Conservation (phyloP, 257 asterid genomes). For the Scutellaria galericulata region DNA sequence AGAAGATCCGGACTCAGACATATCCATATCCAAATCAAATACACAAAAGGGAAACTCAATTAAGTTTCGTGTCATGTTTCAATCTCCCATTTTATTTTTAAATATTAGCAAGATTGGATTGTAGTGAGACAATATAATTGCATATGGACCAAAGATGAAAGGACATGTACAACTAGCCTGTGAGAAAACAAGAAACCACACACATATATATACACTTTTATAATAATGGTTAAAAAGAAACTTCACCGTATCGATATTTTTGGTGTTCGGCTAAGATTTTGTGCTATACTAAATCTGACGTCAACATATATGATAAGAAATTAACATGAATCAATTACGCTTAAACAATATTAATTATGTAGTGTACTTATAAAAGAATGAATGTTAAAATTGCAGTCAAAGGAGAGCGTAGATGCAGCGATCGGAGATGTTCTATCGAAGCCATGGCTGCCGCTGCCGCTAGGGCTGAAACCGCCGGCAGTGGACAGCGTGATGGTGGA, state of each 20-base stretch:
- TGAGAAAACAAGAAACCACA: neutral
- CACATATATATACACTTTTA: too few species aligned
- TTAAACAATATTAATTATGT: too few species aligned
- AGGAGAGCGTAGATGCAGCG: constrained; percentile 94
- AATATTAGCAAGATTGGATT: constrained; percentile 3
- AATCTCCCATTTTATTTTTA: neutral
- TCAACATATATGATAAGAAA: too few species aligned
- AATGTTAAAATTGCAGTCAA: constrained; percentile 53
- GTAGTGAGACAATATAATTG: constrained; percentile 8
- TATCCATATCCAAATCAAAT: neutral
- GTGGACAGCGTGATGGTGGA: constrained; percentile 77
- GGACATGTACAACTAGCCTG: constrained; percentile 4
- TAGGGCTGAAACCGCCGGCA: constrained; percentile 89
- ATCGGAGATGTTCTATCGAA: constrained; percentile 84
- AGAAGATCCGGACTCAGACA: too few species aligned
- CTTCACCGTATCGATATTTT: too few species aligned
- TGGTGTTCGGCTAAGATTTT: too few species aligned
- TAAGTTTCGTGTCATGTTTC: neutral
- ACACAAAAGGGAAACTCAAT: neutral
- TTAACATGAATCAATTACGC: too few species aligned
- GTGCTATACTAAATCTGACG: too few species aligned
- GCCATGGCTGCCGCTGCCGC: constrained; percentile 97
- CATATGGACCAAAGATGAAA: constrained; percentile 19
- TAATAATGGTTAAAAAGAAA: too few species aligned
- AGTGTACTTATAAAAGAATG: too few species aligned